Evolutionary conservation across 2,329 filamentous ascomycete genomes (phyloP), one percentile per base, ranked within the genome.

Genomic region (Pestalotiopsis sp.): DNA sequence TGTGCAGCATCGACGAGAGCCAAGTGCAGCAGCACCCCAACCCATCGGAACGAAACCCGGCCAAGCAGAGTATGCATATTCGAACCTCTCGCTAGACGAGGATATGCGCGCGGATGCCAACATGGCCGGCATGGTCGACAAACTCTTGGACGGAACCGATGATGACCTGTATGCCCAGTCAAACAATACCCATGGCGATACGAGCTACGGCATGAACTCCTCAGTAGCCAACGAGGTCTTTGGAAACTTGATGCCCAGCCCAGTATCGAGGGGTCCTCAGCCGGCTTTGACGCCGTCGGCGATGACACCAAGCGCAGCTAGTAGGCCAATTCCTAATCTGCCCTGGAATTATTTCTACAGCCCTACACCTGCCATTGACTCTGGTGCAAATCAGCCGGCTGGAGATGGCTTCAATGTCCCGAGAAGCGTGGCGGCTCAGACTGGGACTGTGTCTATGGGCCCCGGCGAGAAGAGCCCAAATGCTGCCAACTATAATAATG

Each of bases 121-220:
- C 25, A 80, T 86, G 56, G 80, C 82, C 49, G 79, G 82, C 66
- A 83, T 86, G 75, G 77, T 87, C n/a, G 81, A 84, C 27, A 83
- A 83, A 4, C 86, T 87, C 69, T 73, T 87, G 27, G 80, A 80
- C 63, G 84, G 82, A 17, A 75, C 80, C 20, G 81, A 82, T 45
- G 77, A 72, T 3, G 81, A 85, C 27, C 76, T 78, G 25, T 71
- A 75, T 36, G 70, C 68, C 64, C 70, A 70, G 39, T 74, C 75
- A 25, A 74, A 72, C 45, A 71, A 73, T 20, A 77, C 77, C 3
- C 75, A 77, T 2, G 77, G 76, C 6, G 84, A 87, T 52, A 80
- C 84, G 3, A 87, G 84, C 1, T 89, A 88, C 70, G 87, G 85
- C 17, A 87, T 89, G 86, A 82, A 86, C 73, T 85, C 83, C 11